Conservation (phyloP, 768 basidiomycete species). For the Hirschioporus abietinus region DNA sequence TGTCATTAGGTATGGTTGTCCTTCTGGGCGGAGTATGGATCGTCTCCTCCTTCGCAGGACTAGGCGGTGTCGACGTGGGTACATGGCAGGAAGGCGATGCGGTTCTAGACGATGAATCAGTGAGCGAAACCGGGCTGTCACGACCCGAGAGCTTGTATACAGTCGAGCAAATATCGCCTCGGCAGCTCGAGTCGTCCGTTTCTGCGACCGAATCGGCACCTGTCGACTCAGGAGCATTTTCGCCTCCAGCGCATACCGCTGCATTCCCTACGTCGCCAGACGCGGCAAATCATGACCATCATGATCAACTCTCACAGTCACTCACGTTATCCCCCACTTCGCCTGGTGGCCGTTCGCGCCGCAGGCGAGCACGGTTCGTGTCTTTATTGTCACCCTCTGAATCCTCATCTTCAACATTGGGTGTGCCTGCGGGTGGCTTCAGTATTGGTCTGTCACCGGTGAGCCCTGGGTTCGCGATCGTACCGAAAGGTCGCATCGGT, state of each 20-base stretch:
- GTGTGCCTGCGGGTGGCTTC: conserved; percentile 39
- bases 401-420: neutral
- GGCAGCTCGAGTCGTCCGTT: conserved; percentile 4
- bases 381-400: conserved; percentile 1
- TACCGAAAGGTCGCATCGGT: conserved; percentile 48
- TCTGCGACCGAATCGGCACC: neutral
- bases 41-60: conserved; percentile 69
- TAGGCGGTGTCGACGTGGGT: conserved; percentile 40
- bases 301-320: neutral
- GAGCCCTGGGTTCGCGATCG: conserved; percentile 72
- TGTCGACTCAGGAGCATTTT: neutral
- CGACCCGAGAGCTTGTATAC: conserved; percentile 1
- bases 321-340: neutral
- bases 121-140: neutral
- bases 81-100: conserved; percentile 40
- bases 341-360: neutral
- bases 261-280: conserved; percentile 1
- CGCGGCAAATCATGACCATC: neutral
- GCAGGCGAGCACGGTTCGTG: neutral
- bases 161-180: conserved; percentile 8
- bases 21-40: conserved; percentile 88
- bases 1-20: conserved; percentile 68
- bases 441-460: conserved; percentile 72
- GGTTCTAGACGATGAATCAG: conserved; percentile 14
- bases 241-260: neutral